Evolutionary conservation across 148 eudicot species (phyloP), one percentile per base, ranked within the genome.

Genomic region (Silene conica): DNA sequence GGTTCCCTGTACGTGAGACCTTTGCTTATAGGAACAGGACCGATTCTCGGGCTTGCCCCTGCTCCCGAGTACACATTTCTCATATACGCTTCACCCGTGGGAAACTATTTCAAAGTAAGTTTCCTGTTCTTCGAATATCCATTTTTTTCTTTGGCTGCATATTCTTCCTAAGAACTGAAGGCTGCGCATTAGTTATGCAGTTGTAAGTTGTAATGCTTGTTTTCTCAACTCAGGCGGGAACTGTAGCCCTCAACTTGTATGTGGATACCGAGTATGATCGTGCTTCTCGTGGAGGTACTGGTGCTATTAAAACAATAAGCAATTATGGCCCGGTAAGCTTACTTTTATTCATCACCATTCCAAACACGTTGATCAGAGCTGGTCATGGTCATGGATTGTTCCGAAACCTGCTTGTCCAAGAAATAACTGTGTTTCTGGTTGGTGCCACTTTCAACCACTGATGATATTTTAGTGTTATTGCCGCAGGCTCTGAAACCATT

Each of bases 1-100:
- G 99, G 99, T 52, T 82, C 96, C 63, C 88, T 96, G 11, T 96
- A 92, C 74, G 72, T 92, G 54, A 90, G 99, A 81, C 97, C 97
- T 74, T 73, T 96, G 83, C 91, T 96, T 28, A 67, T 96, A 9
- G 99, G 99, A 79, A 96, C 85, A n/a, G 99, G 96, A 22, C 83
- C 96, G 1, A 80, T 85, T 50, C 82, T 96, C 3, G 97, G 99
- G n/a, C 62, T 96, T 25, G 89, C 84, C 8, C 97, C 99, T 4
- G 81, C 97, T 28, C 89, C 95, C 2, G 99, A 92, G 28, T 92
- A 86, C 73, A 92, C 94, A 55, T 96, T 96, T 61, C 86, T 96
- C 31, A 83, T 86, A 26, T 96, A 85, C 80, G 91, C 99, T 70
- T 92, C 97, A 4, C 97, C 99, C 20, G 97, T 96, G 78, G 84